Evolutionary conservation across 345 rosid species (phyloP), one percentile per base, ranked within the genome.

Genomic region (Salix dunnii): DNA sequence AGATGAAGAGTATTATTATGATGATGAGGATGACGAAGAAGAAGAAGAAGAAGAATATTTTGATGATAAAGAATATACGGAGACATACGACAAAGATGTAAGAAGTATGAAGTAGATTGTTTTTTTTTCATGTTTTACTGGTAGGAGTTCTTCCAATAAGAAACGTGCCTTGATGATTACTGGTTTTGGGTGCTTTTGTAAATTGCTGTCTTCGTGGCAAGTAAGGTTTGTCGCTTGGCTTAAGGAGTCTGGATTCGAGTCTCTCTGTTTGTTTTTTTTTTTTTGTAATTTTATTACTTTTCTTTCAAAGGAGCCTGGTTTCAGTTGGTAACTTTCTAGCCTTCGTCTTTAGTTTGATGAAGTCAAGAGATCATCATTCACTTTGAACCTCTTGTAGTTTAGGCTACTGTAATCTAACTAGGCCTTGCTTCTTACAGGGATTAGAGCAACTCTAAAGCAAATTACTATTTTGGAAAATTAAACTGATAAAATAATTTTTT

Each of bases 21-120:
- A 76, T 7, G 77, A 81, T 4, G 76, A 82, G 4, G 78, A 78
- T 5, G 82, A 78, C n/a, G 71, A 75, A 2, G 42, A 78, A 3
- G 31, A 77, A 5, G 75, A 81, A 2, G 76, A 82, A 0, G 74
- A 68, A 23, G 71, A 75, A 38, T 38, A 49, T 8, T 73, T 71
- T 25, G 86, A 84, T 8, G 88, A 82, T 1, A 81, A 87, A 30
- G 86, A 87, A 20, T 84, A 78, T 43, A 83, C 81, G 1, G 85
- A 78, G 80, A 74, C 76, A n/a, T 88, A 87, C 2, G 72, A 74
- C 38, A 78, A 81, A 65, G 63, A 73, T 60, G 79, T 35, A 23
- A 72, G 71, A 66, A 71, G 23, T 28, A 79, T 79, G 83, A 85
- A 77, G 49, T 83, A 76, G 75, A 35, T 36, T n/a, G 18, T 5